Base-by-base conservation (phyloP, 345 rosid genomes). In the Chamaenerion angustifolium region DNA sequence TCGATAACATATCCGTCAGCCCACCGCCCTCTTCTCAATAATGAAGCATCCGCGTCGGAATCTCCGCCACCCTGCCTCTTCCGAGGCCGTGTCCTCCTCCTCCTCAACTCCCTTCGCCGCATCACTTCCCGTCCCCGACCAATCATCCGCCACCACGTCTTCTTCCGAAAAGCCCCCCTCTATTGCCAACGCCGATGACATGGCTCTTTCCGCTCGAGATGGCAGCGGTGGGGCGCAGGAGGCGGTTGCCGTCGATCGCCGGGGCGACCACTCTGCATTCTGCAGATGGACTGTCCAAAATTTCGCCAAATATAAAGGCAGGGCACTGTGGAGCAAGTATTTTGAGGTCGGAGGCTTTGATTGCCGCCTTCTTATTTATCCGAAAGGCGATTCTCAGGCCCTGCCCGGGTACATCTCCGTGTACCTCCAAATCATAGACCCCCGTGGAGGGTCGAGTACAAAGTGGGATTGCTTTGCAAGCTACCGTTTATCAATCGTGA, bases 401-500 rank as follows among this genome's bases (percentile, higher is more conserved):
- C 52, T 92, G 46, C 98, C 98, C 0, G 96, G 96, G 9, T 92
- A 92, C 73, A 74, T 92, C 52, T 83, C 93, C 6, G 59, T 92
- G 21, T 92, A 88, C 43, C 88, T 92, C 10, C 97, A 93, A 81
- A 88, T 93, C 81, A 79, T 88, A 92, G 97, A 85, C 78, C 96
- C 95, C 49, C 80, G 97, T 8, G 94, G 93, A 5, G 69, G 90
- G 2, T 43, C 82, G 0, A 52, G 88, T 12, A 72, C 95, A 9
- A 90, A 90, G 67, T 85, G 99, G 99, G 99, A 93, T 69, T 93
- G 99, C 47, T 93, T 93, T 70, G 95, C 95, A 16, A 88, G 99
- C 74, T 93, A 88, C 54, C 85, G 96, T 9, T 72, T 93, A 18
- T 78, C 96, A 7, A 77, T 93, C 59, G 82, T 81, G 11, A 93